These are phyloP conservation scores for Termitomyces titanicus DNA, from an alignment of 768 basidiomycete genomes.

Conservation along the genomic window DNA sequence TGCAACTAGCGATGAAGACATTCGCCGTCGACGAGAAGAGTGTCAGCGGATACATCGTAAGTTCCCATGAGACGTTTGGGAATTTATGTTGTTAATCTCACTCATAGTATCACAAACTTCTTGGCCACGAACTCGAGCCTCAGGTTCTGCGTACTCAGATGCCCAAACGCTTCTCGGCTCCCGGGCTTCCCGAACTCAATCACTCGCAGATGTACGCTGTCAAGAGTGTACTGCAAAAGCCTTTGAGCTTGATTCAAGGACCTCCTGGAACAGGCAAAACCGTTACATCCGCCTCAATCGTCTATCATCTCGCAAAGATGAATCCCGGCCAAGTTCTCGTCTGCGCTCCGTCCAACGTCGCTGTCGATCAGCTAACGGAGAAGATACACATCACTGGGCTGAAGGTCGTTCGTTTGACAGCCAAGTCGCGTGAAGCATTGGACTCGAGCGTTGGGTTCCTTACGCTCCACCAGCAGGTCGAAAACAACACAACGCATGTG, in stretches of 20 bases:
- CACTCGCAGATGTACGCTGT: slow-evolving; percentile 99
- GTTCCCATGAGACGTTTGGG: slow-evolving; percentile 24
- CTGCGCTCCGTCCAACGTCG: slow-evolving; percentile 98
- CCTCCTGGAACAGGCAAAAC: slow-evolving; percentile 99
- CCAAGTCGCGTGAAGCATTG: slow-evolving; percentile 96
- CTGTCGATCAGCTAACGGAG: slow-evolving; percentile 98
- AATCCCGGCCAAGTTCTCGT: slow-evolving; percentile 99
- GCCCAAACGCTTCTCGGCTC: slow-evolving; percentile 97
- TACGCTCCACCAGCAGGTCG: slow-evolving; percentile 95
- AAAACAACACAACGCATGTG: slow-evolving; percentile 92
- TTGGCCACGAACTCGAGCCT: slow-evolving; percentile 96
- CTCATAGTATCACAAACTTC: slow-evolving; percentile 90
- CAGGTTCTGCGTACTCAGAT: slow-evolving; percentile 88
- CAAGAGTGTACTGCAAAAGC: slow-evolving; percentile 98
- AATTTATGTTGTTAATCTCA: slow-evolving; percentile 1
- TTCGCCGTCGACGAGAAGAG: slow-evolving; percentile 99
- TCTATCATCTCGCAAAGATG: slow-evolving; percentile 99
- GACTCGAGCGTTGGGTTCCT: slow-evolving; percentile 94
- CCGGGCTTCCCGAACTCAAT: slow-evolving; percentile 95
- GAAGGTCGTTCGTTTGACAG: slow-evolving; percentile 96
- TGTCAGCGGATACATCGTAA: slow-evolving; percentile 95
- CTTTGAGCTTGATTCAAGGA: slow-evolving; percentile 95
- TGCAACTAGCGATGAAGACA: slow-evolving; percentile 99
- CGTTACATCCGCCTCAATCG: slow-evolving; percentile 97
- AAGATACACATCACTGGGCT: slow-evolving; percentile 99